Evolutionary conservation across 75 land plant genomes (phyloP), one percentile per base, ranked within the genome.

Genomic region (Ceratopteris richardii): DNA sequence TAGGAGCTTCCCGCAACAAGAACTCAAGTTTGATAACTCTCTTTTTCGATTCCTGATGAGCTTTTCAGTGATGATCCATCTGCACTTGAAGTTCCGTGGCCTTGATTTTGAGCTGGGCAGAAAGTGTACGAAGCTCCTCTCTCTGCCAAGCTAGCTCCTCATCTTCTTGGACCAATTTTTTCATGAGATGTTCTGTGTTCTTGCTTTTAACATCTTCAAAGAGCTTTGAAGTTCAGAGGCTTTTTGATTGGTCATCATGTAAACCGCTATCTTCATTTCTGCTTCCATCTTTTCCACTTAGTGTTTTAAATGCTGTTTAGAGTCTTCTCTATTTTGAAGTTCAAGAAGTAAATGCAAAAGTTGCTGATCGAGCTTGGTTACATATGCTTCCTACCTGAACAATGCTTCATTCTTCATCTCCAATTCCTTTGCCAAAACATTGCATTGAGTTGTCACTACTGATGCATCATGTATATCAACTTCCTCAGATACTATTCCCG

Each of bases 21-120:
- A 86, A 82, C 50, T 86, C 90, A 56, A 86, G 61, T 59, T 86
- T 86, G 33, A 83, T 18, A 24, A 86, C 79, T 47, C 80, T 78
- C 66, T 82, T 86, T 39, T 75, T 82, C 51, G 80, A 68, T 28
- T 86, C 90, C 47, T 86, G 86, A 57, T 86, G 87, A 24, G 79
- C 75, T 54, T 74, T 78, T n/a, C 58, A 65, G 17, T 83, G 90
- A 62, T 80, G 80, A 57, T 83, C 90, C 37, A 33, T 9, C 37
- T 82, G 90, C 31, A 80, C 68, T 56, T 86, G 83, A 44, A 82
- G 56, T 21, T 86, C 86, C 43, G 74, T 61, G 14, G 78, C 76
- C 68, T 86, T 82, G 11, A 66, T 61, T 53, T 69, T 82, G 85
- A 82, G 83, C 29, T 82, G 83, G 7, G 83, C 68, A 46, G 86